Conservation (phyloP, 2,329 filamentous ascomycete genomes). For the Pseudocercospora crystallina region DNA sequence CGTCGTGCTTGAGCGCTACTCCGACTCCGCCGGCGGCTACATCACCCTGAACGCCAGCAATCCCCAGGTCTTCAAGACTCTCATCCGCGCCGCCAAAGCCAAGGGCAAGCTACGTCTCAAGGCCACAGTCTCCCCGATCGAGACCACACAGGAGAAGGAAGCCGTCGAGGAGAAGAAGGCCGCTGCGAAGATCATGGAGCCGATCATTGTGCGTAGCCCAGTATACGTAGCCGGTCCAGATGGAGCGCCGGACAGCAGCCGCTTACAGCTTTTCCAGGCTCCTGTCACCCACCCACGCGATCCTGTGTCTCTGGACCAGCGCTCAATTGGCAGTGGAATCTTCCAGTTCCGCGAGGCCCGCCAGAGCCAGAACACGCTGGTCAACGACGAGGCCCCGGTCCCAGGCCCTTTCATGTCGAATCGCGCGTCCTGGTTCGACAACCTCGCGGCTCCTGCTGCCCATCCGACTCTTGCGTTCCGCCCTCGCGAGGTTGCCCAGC, state of each 20-base stretch:
- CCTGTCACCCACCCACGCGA: constrained; percentile 20
- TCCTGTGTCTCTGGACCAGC: constrained; percentile 30
- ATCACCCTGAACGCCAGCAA: constrained; percentile 77
- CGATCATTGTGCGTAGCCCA: constrained; percentile 16
- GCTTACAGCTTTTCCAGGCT: constrained; percentile 23
- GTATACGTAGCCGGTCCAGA: neutral
- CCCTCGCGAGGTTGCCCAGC: constrained; percentile 37
- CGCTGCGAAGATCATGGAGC: constrained; percentile 21
- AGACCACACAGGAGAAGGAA: constrained; percentile 17
- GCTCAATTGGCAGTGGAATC: constrained; percentile 37
- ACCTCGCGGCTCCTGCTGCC: constrained; percentile 13
- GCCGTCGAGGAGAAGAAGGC: constrained; percentile 18
- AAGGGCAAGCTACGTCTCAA: constrained; percentile 94
- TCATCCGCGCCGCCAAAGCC: constrained; percentile 93
- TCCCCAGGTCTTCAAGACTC: constrained; percentile 86
- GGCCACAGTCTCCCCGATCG: constrained; percentile 34
- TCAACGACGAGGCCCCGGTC: constrained; percentile 36
- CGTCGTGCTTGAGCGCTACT: constrained; percentile 84
- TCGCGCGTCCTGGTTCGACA: constrained; percentile 26
- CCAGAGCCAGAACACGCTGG: constrained; percentile 31
- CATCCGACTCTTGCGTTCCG: constrained; percentile 40
- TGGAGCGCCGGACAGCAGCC: constrained; percentile 1
- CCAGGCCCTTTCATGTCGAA: constrained; percentile 40
- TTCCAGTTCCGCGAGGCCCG: constrained; percentile 40
- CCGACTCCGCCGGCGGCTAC: constrained; percentile 82